These are phyloP conservation scores for Phyllosticta capitalensis DNA, from an alignment of 2,329 filamentous ascomycete genomes.

Conservation along the genomic window DNA sequence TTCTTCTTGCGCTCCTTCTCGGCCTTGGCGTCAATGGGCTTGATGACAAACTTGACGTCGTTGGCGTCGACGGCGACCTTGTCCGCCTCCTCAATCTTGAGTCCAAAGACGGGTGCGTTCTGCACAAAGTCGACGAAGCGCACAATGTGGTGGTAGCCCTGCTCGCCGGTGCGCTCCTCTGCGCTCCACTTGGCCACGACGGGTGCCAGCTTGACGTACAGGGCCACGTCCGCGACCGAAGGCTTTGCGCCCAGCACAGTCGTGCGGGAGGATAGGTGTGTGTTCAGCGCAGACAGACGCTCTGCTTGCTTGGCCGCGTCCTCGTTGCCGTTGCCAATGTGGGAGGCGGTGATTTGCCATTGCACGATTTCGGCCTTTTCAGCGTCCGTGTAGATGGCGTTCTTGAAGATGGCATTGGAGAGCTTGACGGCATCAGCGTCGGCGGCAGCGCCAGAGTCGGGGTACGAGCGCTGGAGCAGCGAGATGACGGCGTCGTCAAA, in stretches of 20 bases:
- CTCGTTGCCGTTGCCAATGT: conserved; percentile 53
- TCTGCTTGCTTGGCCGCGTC: conserved; percentile 48
- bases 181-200: conserved; percentile 68
- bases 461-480: conserved; percentile 29
- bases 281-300: conserved; percentile 72
- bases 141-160: conserved; percentile 83
- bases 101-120: conserved; percentile 63
- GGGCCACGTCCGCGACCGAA: conserved; percentile 73
- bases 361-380: conserved; percentile 83
- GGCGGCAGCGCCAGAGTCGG: conserved; percentile 25
- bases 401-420: conserved; percentile 55
- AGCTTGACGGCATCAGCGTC: conserved; percentile 33
- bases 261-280: conserved; percentile 77
- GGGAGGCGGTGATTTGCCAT: conserved; percentile 72
- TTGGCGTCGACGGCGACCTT: conserved; percentile 72
- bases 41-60: conserved; percentile 78
- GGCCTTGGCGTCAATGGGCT: conserved; percentile 80
- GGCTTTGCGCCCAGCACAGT: conserved; percentile 86
- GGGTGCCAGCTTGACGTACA: conserved; percentile 71
- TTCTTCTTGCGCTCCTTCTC: conserved; percentile 97
- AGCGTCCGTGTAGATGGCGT: conserved; percentile 61
- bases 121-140: conserved; percentile 91
- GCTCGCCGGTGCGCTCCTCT: conserved; percentile 81
- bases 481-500: conserved; percentile 25
- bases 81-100: conserved; percentile 59